Conservation (phyloP, 179 eudicot genomes). For the Beta corolliflora region DNA sequence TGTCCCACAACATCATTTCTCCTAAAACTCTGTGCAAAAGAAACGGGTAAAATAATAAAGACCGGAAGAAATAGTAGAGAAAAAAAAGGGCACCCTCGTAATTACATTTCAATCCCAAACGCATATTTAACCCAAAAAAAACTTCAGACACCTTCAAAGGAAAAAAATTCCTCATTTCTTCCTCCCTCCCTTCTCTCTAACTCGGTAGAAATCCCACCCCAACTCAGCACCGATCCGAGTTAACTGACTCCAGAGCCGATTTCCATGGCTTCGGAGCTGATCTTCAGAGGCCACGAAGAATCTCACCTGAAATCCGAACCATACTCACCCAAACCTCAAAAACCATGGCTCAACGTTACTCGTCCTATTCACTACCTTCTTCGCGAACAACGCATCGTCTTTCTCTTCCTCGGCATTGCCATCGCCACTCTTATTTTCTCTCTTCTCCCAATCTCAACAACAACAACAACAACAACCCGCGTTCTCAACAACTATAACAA, state of each 20-base stretch:
- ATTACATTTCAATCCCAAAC: background rate
- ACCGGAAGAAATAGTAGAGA: background rate
- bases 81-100: background rate
- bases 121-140: background rate
- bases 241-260: background rate
- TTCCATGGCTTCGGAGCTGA: conserved; percentile 61
- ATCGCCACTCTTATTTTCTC: conserved; percentile 54
- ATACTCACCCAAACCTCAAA: conserved; percentile 62
- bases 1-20: no score
- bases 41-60: no score
- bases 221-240: conserved; percentile 18
- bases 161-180: no score
- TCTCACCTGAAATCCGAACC: conserved; percentile 38
- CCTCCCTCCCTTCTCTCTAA: background rate
- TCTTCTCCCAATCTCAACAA: conserved; percentile 35
- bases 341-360: conserved; percentile 51
- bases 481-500: conserved; percentile 18
- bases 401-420: conserved; percentile 61
- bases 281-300: conserved; percentile 62
- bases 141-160: no score
- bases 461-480: background rate
- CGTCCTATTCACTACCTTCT: conserved; percentile 63
- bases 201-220: background rate
- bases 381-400: conserved; percentile 65
- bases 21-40: no score